Evolutionary conservation across 108 stramenopile genomes (phyloP).

Genomic region (Aurantiochytrium sp.): DNA sequence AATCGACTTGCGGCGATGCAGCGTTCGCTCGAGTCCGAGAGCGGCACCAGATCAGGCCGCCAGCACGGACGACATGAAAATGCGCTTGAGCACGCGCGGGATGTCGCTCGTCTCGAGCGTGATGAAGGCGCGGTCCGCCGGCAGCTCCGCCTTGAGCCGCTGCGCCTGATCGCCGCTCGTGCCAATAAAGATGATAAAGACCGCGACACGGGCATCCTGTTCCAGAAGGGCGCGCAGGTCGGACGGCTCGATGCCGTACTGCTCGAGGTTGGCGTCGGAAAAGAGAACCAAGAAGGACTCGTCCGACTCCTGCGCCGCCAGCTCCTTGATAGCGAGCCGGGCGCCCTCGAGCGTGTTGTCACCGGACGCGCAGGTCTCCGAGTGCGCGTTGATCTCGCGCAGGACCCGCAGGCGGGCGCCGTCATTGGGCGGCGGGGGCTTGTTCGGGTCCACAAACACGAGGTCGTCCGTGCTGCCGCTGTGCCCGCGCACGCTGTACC

Average conservation of each 20-base stretch:
- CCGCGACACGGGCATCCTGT: not conserved
- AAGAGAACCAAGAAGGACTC: constrained; percentile 64
- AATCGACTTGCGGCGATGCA: no score
- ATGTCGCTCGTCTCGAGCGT: constrained; percentile 11
- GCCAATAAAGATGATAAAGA: constrained; percentile 19
- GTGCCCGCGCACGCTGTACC: constrained; percentile 16
- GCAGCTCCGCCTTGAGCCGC: not conserved
- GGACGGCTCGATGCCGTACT: constrained; percentile 70
- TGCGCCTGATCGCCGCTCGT: constrained; percentile 18
- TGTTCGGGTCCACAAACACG: not conserved
- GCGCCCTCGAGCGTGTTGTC: constrained; percentile 79
- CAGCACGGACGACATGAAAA: not conserved
- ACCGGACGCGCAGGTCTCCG: constrained; percentile 73
- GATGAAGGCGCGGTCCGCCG: constrained; percentile 3
- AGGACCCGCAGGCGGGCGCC: constrained; percentile 64
- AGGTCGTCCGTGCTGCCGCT: constrained; percentile 32
- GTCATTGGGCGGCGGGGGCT: constrained; percentile 52
- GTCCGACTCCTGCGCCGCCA: constrained; percentile 39
- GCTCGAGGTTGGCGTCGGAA: constrained; percentile 74
- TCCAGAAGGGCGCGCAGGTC: not conserved
- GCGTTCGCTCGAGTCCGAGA: no score
- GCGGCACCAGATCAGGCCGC: no score
- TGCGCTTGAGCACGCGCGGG: not conserved
- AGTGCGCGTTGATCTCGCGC: constrained; percentile 75
- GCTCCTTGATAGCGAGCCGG: constrained; percentile 53